Conservation (phyloP, 306 rosid species). For the Prunus kanzakura region DNA sequence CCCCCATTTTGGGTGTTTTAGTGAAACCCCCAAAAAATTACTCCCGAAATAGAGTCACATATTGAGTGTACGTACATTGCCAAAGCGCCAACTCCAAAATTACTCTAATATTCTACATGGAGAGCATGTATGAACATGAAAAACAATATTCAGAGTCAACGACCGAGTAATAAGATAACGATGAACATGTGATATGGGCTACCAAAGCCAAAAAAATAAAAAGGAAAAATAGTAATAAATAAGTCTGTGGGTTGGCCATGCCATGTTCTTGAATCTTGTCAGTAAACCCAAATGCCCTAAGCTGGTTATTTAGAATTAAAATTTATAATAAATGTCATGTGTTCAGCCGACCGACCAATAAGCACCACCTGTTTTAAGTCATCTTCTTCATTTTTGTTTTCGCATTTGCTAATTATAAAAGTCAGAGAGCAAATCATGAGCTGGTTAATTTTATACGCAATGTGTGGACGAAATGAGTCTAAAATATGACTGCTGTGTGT, state of each 20-base stretch:
- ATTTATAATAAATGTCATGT: not conserved
- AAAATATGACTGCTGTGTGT: not conserved
- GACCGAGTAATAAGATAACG: not conserved
- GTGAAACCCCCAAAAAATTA: too few relatives aligned
- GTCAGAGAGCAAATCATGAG: not conserved
- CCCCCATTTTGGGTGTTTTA: too few relatives aligned
- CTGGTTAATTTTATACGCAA: conserved; percentile 6
- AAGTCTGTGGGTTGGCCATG: not conserved
- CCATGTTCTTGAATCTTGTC: not conserved
- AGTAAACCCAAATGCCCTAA: not conserved
- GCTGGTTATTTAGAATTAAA: too few relatives aligned
- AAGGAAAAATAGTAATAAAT: not conserved
- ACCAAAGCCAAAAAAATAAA: not conserved
- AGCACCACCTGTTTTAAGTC: not conserved
- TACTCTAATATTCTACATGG: too few relatives aligned
- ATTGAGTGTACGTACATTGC: too few relatives aligned
- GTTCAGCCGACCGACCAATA: conserved; percentile 7
- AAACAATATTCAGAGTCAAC: not conserved
- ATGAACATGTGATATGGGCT: conserved; percentile 1
- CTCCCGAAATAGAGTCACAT: too few relatives aligned
- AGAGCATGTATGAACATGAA: too few relatives aligned
- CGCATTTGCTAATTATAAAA: not conserved
- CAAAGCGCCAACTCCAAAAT: too few relatives aligned
- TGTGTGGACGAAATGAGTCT: not conserved
- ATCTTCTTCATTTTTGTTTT: not conserved